Base-by-base conservation (phyloP, 805 yeast species). In the Maudiozyma bulderi region DNA sequence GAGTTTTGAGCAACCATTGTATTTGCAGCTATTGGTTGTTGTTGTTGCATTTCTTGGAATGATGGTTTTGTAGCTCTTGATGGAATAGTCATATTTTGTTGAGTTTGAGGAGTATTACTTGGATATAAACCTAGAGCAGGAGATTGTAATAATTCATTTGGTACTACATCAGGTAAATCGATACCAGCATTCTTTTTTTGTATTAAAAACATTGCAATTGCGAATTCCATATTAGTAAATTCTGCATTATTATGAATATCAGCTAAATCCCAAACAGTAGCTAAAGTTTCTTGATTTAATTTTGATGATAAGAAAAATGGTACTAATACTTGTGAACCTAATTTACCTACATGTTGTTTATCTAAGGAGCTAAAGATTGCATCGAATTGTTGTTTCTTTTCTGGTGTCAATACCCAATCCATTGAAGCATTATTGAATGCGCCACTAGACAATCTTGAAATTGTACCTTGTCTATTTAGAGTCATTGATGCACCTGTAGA, bases 241-340 rank as follows among this genome's bases (percentile, higher is more conserved):
- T 76, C 76, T 29, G 96, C 97, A 42, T 86, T 80, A 65, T 88
- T 88, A 56, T 86, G 84, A 53, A 88, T 76, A 64, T 93, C 97
- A 8, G 98, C 80, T 56, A 93, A 73, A 67, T 93, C 99, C 99
- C 99, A 93, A 41, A 91, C 81, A 28, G 80, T 70, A 1, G 98
- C 99, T 53, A 93, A 75, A 20, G 80, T 81, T 46, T 86, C 90
- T 59, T 90, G 96, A 46, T 82, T 76, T 51, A 93, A 76, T 53
- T 86, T 85, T 3, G 98, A 91, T 8, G 93, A 84, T 74, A 87
- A 81, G 57, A 93, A 78, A 63, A 90, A 88, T 7, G 84, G 82
- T 6, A 95, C 99, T 43, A 93, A 88, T 55, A 87, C 87, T 51
- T 75, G 79, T 3, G 96, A 84, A 26, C 82, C 77, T 55, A 91